Conservation (phyloP, 2,329 filamentous ascomycete species). For the Fusarium verrucosum region DNA sequence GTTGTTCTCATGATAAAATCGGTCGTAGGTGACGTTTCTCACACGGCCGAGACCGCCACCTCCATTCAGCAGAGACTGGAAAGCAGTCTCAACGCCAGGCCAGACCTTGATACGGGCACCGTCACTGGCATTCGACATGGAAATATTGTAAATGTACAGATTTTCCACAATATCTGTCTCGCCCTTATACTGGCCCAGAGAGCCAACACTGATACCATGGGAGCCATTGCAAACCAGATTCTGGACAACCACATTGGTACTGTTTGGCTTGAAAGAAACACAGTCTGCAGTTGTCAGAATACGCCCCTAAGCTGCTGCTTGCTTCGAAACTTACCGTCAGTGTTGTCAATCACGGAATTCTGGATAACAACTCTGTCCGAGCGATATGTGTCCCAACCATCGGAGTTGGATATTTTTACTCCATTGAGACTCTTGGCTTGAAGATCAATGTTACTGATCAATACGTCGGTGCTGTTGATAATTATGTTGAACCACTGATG, state of each 20-base stretch:
- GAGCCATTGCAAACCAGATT: conserved; percentile 74
- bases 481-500: conserved; percentile 62
- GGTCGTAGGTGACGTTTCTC: conserved; percentile 73
- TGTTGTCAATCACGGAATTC: conserved; percentile 63
- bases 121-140: conserved; percentile 68
- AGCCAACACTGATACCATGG: conserved; percentile 78
- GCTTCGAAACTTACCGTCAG: conserved; percentile 24
- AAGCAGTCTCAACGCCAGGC: conserved; percentile 58
- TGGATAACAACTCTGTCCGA: conserved; percentile 71
- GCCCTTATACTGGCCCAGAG: conserved; percentile 71
- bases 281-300: conserved; percentile 58
- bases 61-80: conserved; percentile 64
- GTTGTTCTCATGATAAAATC: conserved; percentile 67
- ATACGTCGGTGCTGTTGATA: conserved; percentile 70
- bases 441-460: conserved; percentile 71
- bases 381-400: conserved; percentile 72
- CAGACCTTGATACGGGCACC: conserved; percentile 79
- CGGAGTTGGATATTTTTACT: conserved; percentile 61
- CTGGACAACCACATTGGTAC: conserved; percentile 73
- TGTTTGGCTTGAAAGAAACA: conserved; percentile 79
- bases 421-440: conserved; percentile 50
- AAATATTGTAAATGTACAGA: conserved; percentile 70
- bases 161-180: conserved; percentile 75
- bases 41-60: conserved; percentile 65
- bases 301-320: fast-evolving